Conservation (phyloP, 2,329 filamentous ascomycete species). For the Ramichloridium luteum region DNA sequence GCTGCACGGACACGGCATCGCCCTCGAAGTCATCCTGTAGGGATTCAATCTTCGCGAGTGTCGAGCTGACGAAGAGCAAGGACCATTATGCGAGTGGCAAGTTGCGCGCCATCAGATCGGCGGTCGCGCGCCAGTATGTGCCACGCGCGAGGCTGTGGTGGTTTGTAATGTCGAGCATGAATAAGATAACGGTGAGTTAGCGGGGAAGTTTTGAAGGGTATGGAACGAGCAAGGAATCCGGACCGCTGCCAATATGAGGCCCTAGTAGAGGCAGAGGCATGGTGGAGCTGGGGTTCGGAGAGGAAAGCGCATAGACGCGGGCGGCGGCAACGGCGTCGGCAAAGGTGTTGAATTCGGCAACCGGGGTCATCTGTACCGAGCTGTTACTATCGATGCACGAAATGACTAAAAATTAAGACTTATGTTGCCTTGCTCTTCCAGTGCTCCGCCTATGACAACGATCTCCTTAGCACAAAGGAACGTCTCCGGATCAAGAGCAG, state of each 20-base stretch:
- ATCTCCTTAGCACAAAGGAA: slow-evolving; percentile 85
- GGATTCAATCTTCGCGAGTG: slow-evolving; percentile 34
- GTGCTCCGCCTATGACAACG: slow-evolving; percentile 86
- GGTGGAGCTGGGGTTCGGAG: slow-evolving; percentile 55
- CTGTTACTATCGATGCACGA: too few relatives aligned
- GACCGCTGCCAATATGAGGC: slow-evolving; percentile 16
- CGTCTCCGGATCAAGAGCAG: slow-evolving; percentile 74
- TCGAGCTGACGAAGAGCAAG: slow-evolving; percentile 32
- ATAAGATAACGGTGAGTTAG: slow-evolving; percentile 34
- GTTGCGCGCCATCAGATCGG: slow-evolving; percentile 16
- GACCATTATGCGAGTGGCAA: slow-evolving; percentile 37
- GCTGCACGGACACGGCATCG: slow-evolving; percentile 28
- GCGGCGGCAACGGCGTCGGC: slow-evolving; percentile 53
- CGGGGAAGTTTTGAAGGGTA: slow-evolving; percentile 32
- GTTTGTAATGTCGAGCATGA: slow-evolving; percentile 38
- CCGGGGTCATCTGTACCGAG: slow-evolving; percentile 58
- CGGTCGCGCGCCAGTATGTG: slow-evolving; percentile 25
- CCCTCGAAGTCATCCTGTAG: slow-evolving; percentile 27
- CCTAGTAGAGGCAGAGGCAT: slow-evolving; percentile 55
- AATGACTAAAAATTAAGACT: too few relatives aligned
- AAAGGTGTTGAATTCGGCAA: slow-evolving; percentile 90
- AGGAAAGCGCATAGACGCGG: slow-evolving; percentile 38
- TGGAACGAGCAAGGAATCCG: slow-evolving; percentile 19
- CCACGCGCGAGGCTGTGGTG: slow-evolving; percentile 31
- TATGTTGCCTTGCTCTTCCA: slow-evolving; percentile 66